phyloP scores from a whole-genome alignment of 2,329 filamentous ascomycete species.

The Phoma sp. region DNA sequence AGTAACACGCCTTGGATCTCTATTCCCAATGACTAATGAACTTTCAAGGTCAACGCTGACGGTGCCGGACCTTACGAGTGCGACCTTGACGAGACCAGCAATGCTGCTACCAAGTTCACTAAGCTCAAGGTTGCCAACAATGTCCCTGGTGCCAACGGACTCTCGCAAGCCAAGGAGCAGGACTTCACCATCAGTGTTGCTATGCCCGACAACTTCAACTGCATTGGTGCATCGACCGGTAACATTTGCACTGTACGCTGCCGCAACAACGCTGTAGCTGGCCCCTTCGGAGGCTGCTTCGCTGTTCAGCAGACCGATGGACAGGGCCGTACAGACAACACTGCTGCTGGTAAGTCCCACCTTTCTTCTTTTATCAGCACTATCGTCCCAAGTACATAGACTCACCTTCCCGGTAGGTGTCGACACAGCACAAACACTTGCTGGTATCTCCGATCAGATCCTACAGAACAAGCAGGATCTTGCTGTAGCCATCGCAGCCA shows the following conservation, averaged over 20 bases:
- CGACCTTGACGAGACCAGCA: conserved; percentile 67
- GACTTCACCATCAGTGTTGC: conserved; percentile 66
- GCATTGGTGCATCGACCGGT: conserved; percentile 61
- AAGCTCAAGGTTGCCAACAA: conserved; percentile 65
- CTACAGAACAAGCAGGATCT: conserved; percentile 61
- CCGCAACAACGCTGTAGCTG: conserved; percentile 66
- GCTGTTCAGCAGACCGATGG: conserved; percentile 64
- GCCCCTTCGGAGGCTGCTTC: conserved; percentile 69
- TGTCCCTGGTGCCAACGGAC: conserved; percentile 64
- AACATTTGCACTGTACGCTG: conserved; percentile 70
- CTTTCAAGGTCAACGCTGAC: conserved; percentile 64
- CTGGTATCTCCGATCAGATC: conserved; percentile 59
- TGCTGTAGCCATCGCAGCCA: conserved; percentile 55
- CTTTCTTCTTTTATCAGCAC: conserved; percentile 7
- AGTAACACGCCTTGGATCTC: neutral
- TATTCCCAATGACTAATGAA: neutral
- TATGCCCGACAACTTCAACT: conserved; percentile 63
- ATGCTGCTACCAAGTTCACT: conserved; percentile 54
- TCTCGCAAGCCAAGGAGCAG: conserved; percentile 63
- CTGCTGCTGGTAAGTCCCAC: conserved; percentile 37
- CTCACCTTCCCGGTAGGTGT: conserved; percentile 48
- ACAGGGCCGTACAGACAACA: conserved; percentile 32
- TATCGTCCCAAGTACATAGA: conserved; percentile 25
- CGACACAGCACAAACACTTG: conserved; percentile 55
- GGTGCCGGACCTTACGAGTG: conserved; percentile 71